Base-by-base conservation (phyloP, 1,284 basidiomycete genomes). In the Cystobasidium slooffiae region DNA sequence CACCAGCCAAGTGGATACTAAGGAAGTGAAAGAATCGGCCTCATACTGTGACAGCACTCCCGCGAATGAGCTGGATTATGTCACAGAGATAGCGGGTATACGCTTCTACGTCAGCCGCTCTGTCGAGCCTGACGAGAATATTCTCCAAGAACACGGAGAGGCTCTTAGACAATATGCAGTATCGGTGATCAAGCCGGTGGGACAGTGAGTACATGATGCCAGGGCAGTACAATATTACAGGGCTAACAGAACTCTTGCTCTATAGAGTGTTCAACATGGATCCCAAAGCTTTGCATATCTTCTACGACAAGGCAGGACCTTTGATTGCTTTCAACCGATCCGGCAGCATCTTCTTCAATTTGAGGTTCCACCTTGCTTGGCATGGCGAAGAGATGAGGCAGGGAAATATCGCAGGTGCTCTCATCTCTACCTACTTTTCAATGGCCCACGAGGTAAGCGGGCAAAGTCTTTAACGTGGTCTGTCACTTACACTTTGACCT, bases 311-410 rank as follows among this genome's bases (percentile, higher is more conserved):
- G 10, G 84, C 85, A 6, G 94, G 95, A 0, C 90, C 89, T 0
- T 84, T 91, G 20, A 97, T 98, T 75, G 96, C 95, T 0, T 98
- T 98, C 85, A 99, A 98, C 82, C 86, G 93, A 41, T 89, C 88
- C 66, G 94, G 93, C 3, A 90, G 90, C 74, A 86, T 99, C 41
- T 98, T 94, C 84, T 84, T 97, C 77, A 98, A 97, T 81, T 84
- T 95, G 12, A 86, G 93, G 49, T 97, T 90, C 81, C 96, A 89
- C 77, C 86, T 91, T 80, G 88, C 90, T 74, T 94, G 93, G 94
- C 94, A 95, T 80, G 90, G 94, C 76, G 83, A 82, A 0, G 86
- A 90, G 65, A 90, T 93, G 24, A 81, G 82, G 65, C 81, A 81
- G 6, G 90, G 90, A 0, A 83, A 87, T 8, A 80, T 86, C 59